Conservation (phyloP, 2,329 filamentous ascomycete genomes). For the Fusarium pseudoanthophilum region DNA sequence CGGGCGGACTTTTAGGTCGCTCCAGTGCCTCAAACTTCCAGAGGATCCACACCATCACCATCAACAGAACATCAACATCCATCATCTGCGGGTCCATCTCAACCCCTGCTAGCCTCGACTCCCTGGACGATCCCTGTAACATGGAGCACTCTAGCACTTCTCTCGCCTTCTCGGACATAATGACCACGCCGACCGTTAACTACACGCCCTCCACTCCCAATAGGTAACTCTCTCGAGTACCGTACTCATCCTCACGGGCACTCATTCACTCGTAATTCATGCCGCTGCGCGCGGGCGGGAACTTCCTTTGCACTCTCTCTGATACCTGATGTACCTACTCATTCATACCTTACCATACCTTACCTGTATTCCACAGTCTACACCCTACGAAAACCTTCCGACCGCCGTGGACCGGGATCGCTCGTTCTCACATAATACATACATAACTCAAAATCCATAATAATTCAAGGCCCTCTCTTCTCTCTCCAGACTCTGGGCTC, state of each 20-base stretch:
- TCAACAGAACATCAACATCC: slow-evolving; percentile 28
- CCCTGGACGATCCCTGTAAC: slow-evolving; percentile 33
- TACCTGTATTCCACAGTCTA: not conserved
- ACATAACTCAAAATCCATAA: slow-evolving; percentile 18
- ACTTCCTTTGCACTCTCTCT: slow-evolving; percentile 23
- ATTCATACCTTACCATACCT: not conserved
- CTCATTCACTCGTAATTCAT: not conserved
- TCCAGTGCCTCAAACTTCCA: slow-evolving; percentile 1
- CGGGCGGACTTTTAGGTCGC: slow-evolving; percentile 38
- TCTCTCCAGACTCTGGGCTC: not conserved
- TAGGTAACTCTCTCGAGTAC: not conserved
- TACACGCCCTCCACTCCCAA: slow-evolving; percentile 27
- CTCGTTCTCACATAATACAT: slow-evolving; percentile 44
- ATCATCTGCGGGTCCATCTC: slow-evolving; percentile 16
- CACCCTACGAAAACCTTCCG: slow-evolving; percentile 42
- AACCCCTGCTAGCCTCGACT: slow-evolving; percentile 15
- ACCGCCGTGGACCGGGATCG: slow-evolving; percentile 31
- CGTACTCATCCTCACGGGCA: not conserved
- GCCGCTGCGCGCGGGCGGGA: slow-evolving; percentile 26
- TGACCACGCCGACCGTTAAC: slow-evolving; percentile 50
- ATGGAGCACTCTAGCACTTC: slow-evolving; percentile 4
- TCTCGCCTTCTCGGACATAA: slow-evolving; percentile 56
- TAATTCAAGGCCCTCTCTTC: slow-evolving; percentile 26
- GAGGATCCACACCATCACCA: slow-evolving; percentile 37
- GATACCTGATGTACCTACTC: not conserved